Evolutionary conservation across 495 filamentous ascomycete species (phyloP).

Genomic region (Podospora pseudocomata): DNA sequence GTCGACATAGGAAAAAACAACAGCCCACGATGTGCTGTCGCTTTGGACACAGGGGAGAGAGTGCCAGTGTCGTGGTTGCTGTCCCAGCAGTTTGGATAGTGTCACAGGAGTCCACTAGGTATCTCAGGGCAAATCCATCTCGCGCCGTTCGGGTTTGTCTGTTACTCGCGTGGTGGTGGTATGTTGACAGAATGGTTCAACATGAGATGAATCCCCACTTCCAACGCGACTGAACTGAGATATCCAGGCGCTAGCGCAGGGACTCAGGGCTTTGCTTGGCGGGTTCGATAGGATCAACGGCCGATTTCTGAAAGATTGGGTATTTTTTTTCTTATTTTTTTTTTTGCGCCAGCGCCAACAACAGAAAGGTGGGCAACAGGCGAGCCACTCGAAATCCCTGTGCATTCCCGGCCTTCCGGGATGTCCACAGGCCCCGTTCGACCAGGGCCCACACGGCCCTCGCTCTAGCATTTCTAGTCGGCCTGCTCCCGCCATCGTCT

Average conservation of each 20-base stretch:
- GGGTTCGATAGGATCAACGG: background rate
- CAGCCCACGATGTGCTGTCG: background rate
- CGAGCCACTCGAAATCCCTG: background rate
- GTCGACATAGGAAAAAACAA: background rate
- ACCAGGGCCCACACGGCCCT: background rate
- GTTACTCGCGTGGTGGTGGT: background rate
- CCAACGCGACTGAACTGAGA: background rate
- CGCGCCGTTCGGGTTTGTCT: background rate
- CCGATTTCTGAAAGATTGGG: background rate
- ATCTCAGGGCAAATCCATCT: background rate
- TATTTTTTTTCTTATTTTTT: background rate
- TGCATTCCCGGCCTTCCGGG: conserved; percentile 2
- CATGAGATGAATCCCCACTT: background rate
- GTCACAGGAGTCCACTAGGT: background rate
- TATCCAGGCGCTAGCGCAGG: background rate
- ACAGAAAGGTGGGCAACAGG: background rate
- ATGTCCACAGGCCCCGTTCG: background rate
- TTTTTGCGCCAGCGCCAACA: background rate
- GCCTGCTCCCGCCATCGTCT: background rate
- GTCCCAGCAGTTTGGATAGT: background rate
- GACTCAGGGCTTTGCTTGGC: background rate
- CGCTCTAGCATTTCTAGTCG: conserved; percentile 1
- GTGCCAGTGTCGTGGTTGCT: background rate
- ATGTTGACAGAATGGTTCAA: background rate
- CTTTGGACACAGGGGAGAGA: background rate